A percentile compares a stretch with the other conserved stretches of the same genome.
These are phyloP conservation scores for Phytopythium kandeliae DNA, from an alignment of 352 stramenopile genomes.

Conservation along the genomic window DNA sequence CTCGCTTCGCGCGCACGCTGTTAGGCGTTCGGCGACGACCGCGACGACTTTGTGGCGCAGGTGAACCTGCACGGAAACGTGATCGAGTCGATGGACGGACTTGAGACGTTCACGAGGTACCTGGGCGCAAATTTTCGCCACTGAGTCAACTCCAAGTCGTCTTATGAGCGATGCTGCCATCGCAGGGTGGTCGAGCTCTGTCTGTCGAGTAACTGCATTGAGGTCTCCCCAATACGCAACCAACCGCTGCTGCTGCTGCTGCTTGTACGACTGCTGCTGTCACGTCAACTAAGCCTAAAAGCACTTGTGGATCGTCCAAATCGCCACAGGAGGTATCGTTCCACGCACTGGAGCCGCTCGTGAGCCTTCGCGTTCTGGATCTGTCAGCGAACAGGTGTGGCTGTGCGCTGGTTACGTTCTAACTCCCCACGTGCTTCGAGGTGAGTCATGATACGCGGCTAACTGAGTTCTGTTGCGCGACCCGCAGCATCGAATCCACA, in stretches of 20 bases:
- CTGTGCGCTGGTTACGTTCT: not conserved
- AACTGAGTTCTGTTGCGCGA: too few species aligned
- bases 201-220: slow-evolving; percentile 77
- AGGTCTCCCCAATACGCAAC: too few species aligned
- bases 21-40: slow-evolving; percentile 24
- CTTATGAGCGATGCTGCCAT: not conserved
- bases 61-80: slow-evolving; percentile 77
- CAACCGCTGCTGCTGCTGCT: too few species aligned
- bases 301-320: not conserved
- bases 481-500: slow-evolving; percentile 41
- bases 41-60: slow-evolving; percentile 51
- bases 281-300: not conserved
- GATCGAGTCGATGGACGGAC: slow-evolving; percentile 56
- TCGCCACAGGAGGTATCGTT: slow-evolving; percentile 48
- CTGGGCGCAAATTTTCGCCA: not conserved
- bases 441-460: not conserved
- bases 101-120: slow-evolving; percentile 52
- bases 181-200: slow-evolving; percentile 59
- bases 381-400: slow-evolving; percentile 67
- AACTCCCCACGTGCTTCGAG: not conserved
- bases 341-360: slow-evolving; percentile 49
- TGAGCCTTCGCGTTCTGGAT: slow-evolving; percentile 63
- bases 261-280: not conserved
- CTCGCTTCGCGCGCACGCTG: not conserved
- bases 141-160: not conserved